Base-by-base conservation (phyloP, 202 grass and related monocot genomes). In the Saccharum hybrid region DNA sequence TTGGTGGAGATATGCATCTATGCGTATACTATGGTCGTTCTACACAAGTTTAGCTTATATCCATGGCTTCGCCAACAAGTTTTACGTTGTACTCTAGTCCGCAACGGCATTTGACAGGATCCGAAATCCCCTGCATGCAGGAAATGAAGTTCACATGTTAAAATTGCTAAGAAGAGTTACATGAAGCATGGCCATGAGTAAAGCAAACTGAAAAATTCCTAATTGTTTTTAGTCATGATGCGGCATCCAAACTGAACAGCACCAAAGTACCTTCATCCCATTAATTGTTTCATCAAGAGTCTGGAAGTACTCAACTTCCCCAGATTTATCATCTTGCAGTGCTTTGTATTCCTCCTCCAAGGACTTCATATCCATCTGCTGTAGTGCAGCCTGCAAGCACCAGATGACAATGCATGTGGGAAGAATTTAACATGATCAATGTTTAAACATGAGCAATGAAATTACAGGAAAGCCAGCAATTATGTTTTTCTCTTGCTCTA, bases 301-400 rank as follows among this genome's bases (percentile, higher is more conserved):
- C 19, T 89, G 88, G 22, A 89, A 68, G 86, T 91, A 97, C 83
- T 86, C 90, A 71, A 71, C 40, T 92, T 94, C 94, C 83, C 75
- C 88, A 79, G 82, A 39, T 84, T 84, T 91, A 80, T 97, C 92
- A 88, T 68, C 80, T 85, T 86, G 62, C 75, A 97, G 71, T 72
- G 86, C 86, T 72, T 86, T 89, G 68, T 88, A 77, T 84, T 90
- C 94, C 59, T 87, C 84, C 77, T 84, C 84, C 84, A 97, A 74
- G 46, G 88, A 86, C 66, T 86, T 86, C 23, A 77, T 77, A 86
- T 88, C 92, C 92, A 92, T 90, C 71, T 88, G 78, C 82, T 66
- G 72, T 66, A 97, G 70, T n/a, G 84, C 68, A 80, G 71, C 74
- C 92, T 97, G 69, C 38, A 82, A 72, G 61, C 38, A 82, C 60